Evolutionary conservation across 495 filamentous ascomycete genomes (phyloP).

Genomic region (Lasiosphaeria miniovina): DNA sequence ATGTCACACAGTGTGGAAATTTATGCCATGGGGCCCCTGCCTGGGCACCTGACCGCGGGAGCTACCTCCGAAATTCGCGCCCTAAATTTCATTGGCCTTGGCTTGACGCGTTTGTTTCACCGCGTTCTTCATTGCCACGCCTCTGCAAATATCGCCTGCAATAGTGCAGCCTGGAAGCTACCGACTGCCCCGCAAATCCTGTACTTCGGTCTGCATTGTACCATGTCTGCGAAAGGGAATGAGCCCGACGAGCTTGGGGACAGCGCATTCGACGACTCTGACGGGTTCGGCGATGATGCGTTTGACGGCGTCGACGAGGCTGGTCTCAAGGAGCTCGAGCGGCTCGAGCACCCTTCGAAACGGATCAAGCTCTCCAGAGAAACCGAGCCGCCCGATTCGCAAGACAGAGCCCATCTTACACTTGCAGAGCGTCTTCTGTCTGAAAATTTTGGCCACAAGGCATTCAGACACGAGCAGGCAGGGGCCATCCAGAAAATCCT

Average conservation of each 20-base stretch:
- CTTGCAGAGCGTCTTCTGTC: conserved; percentile 30
- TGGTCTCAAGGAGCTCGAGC: conserved; percentile 19
- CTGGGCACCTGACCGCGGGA: too few species aligned
- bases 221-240: too few species aligned
- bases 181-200: too few species aligned
- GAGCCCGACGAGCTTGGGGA: conserved; percentile 16
- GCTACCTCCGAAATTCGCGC: too few species aligned
- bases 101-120: too few species aligned
- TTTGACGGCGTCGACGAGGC: conserved; percentile 20
- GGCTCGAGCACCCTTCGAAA: background rate
- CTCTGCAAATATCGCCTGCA: too few species aligned
- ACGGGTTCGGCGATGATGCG: conserved; percentile 6
- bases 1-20: too few species aligned
- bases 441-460: conserved; percentile 43
- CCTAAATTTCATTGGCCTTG: too few species aligned
- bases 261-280: conserved; percentile 16
- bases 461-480: conserved; percentile 54
- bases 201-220: too few species aligned
- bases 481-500: conserved; percentile 49
- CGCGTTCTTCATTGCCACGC: too few species aligned
- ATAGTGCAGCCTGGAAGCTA: too few species aligned
- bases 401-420: conserved; percentile 1
- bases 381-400: background rate
- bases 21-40: too few species aligned
- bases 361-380: background rate